Percentiles rank a stretch among this genome's conserved stretches.
Conservation (phyloP, 768 basidiomycete species). For the Pleurotus ostreatus region DNA sequence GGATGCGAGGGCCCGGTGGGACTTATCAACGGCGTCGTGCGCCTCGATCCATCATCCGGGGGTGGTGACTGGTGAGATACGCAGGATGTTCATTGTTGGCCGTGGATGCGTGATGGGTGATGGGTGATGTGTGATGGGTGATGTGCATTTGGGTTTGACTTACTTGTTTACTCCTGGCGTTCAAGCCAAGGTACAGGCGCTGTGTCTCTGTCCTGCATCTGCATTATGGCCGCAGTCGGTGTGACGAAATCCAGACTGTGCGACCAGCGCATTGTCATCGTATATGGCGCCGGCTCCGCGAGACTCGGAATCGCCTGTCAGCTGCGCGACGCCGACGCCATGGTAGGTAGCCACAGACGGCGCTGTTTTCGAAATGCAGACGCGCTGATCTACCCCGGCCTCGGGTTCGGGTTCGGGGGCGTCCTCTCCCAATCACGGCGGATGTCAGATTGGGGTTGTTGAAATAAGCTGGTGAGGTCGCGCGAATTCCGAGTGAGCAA, state of each 20-base stretch:
- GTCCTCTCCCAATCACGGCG: constrained; percentile 59
- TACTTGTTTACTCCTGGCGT: neutral
- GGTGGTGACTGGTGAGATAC: neutral
- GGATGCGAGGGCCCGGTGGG: neutral
- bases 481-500: no score
- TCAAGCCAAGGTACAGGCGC: constrained; percentile 72
- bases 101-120: no score
- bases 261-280: constrained; percentile 66
- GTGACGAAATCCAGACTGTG: constrained; percentile 61
- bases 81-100: constrained; percentile 27
- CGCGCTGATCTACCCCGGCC: constrained; percentile 80
- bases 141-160: constrained; percentile 23
- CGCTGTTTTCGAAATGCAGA: constrained; percentile 33
- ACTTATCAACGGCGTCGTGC: neutral
- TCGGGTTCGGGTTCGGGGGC: constrained; percentile 57
- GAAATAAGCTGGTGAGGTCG: no score
- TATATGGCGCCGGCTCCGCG: constrained; percentile 81
- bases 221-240: constrained; percentile 59
- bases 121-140: no score
- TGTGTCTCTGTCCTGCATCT: constrained; percentile 57
- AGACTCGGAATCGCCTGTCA: constrained; percentile 79
- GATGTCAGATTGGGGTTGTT: constrained; percentile 32
- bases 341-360: constrained; percentile 47
- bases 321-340: constrained; percentile 59
- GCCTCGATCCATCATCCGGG: neutral